Conservation (phyloP, 371 early-diverging fungal species). For the Dichotomocladium elegans region DNA sequence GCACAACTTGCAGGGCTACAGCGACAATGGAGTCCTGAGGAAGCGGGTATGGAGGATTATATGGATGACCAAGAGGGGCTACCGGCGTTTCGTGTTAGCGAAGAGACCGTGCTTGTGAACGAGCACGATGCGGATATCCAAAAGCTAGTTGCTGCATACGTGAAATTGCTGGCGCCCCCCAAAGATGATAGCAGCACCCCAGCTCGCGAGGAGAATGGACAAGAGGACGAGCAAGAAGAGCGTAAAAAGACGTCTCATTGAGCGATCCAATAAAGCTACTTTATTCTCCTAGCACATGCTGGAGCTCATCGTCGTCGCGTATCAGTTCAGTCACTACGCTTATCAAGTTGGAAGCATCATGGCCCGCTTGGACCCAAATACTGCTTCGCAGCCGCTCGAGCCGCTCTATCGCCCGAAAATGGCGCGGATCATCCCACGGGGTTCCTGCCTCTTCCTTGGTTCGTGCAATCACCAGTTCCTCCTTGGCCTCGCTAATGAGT, state of each 20-base stretch:
- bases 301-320: constrained; percentile 10
- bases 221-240: constrained; percentile 18
- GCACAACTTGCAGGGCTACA: constrained; percentile 2
- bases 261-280: background rate
- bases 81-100: constrained; percentile 5
- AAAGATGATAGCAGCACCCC: background rate
- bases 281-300: background rate
- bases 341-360: constrained; percentile 3
- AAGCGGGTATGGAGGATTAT: background rate
- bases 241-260: background rate
- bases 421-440: background rate
- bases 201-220: constrained; percentile 9
- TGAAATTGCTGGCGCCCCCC: background rate
- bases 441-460: background rate
- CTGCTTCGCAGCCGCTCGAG: constrained; percentile 17
- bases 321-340: constrained; percentile 4
- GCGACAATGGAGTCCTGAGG: background rate
- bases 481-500: constrained; percentile 36
- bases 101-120: constrained; percentile 13
- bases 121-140: constrained; percentile 1
- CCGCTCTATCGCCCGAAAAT: constrained; percentile 14
- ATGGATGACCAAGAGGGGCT: background rate
- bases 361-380: constrained; percentile 20
- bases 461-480: constrained; percentile 24
- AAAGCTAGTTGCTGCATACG: background rate